phyloP scores from a whole-genome alignment of 2,329 filamentous ascomycete genomes.

The Boeremia exigua region DNA sequence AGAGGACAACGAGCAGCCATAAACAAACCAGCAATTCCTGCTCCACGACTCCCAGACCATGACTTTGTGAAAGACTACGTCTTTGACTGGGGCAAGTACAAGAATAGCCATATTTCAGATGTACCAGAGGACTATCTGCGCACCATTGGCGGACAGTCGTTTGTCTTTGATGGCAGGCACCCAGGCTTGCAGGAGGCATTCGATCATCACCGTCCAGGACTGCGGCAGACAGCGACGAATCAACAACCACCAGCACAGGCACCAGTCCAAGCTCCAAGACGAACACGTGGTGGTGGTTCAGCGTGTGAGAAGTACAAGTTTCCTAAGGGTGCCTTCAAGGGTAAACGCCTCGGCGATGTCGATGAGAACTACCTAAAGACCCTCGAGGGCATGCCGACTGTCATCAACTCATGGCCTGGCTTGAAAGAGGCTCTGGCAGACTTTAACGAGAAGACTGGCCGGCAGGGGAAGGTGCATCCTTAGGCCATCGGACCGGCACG shows the following conservation, averaged over 20 bases:
- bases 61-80: slow-evolving; percentile 27
- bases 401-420: slow-evolving; percentile 27
- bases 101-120: slow-evolving; percentile 25
- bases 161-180: slow-evolving; percentile 24
- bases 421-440: slow-evolving; percentile 26
- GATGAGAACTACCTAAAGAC: slow-evolving; percentile 28
- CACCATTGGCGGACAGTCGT: slow-evolving; percentile 31
- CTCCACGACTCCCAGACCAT: slow-evolving; percentile 14
- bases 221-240: slow-evolving; percentile 15
- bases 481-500: slow-evolving; percentile 1
- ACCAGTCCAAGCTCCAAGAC: slow-evolving; percentile 10
- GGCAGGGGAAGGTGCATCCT: slow-evolving; percentile 10
- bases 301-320: slow-evolving; percentile 18
- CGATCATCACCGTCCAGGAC: slow-evolving; percentile 30
- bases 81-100: slow-evolving; percentile 27
- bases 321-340: slow-evolving; percentile 18
- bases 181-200: slow-evolving; percentile 30
- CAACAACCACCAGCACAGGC: slow-evolving; percentile 6
- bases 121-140: slow-evolving; percentile 30
- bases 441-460: slow-evolving; percentile 30
- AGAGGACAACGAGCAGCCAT: slow-evolving; percentile 19
- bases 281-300: neutral
- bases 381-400: slow-evolving; percentile 25
- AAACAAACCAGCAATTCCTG: slow-evolving; percentile 9
- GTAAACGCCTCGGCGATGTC: slow-evolving; percentile 24